phyloP scores from a whole-genome alignment of 176 grass and related monocot species.

The Oryza punctata region DNA sequence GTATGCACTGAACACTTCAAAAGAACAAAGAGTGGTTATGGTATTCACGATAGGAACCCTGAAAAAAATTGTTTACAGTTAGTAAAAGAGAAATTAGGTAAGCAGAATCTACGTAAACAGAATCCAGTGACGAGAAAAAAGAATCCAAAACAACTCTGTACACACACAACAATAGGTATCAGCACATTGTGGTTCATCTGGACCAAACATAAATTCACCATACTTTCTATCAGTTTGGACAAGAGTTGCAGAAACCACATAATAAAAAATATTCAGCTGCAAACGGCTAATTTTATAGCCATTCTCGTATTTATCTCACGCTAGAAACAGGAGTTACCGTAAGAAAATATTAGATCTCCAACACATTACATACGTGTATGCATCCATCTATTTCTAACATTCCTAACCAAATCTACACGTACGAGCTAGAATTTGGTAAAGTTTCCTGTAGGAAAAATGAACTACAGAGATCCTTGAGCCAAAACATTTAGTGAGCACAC shows the following conservation, averaged over 20 bases:
- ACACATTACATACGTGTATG: not conserved
- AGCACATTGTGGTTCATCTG: too few species aligned
- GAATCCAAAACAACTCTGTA: not conserved
- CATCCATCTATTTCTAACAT: not conserved
- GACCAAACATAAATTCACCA: too few species aligned
- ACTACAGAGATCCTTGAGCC: not conserved
- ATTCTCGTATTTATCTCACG: not conserved
- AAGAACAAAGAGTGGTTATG: not conserved
- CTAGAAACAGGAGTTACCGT: not conserved
- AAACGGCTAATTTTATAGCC: not conserved
- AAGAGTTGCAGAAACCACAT: not conserved
- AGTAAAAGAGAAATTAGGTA: not conserved
- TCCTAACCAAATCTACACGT: not conserved
- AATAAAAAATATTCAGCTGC: not conserved
- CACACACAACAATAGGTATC: too few species aligned
- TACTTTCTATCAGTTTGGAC: not conserved
- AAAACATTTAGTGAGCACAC: not conserved
- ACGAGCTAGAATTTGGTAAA: not conserved
- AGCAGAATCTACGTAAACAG: slow-evolving; percentile 8
- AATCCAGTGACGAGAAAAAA: slow-evolving; percentile 3
- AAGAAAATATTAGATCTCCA: not conserved
- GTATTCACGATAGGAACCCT: slow-evolving; percentile 29
- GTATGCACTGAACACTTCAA: slow-evolving; percentile 24
- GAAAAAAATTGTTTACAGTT: slow-evolving; percentile 25
- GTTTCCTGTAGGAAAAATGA: not conserved